Percentiles rank a stretch among this genome's conserved stretches.
Conservation (phyloP, 2,329 filamentous ascomycete genomes). For the Geosmithia flava region DNA sequence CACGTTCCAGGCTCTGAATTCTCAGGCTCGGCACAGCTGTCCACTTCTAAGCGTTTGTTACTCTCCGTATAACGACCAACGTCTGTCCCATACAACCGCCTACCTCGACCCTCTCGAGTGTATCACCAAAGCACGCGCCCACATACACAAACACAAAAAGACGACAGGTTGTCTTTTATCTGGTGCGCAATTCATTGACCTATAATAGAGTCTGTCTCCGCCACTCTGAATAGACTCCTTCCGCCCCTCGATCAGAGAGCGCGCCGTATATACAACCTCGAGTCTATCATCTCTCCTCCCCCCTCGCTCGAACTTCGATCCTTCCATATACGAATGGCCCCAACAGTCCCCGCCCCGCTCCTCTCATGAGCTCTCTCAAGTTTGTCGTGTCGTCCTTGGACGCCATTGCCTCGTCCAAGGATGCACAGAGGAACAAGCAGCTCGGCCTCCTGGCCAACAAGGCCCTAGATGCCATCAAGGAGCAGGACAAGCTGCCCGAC, state of each 20-base stretch:
- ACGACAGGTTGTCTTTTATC: neutral
- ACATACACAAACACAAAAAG: neutral
- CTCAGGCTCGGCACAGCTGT: neutral
- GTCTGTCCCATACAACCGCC: neutral
- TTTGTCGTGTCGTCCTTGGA: conserved; percentile 92
- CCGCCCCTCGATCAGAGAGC: neutral
- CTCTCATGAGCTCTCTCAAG: conserved; percentile 79
- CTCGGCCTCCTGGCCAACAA: conserved; percentile 70
- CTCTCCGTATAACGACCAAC: neutral
- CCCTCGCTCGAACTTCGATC: neutral
- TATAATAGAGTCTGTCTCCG: neutral
- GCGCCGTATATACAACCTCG: neutral
- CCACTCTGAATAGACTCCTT: too few relatives aligned
- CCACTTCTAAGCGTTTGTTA: neutral
- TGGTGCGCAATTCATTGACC: neutral
- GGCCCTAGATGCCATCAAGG: conserved; percentile 76
- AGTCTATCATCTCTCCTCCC: neutral
- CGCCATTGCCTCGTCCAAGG: conserved; percentile 81
- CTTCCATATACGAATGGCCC: conserved; percentile 27
- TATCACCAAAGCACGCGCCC: too few relatives aligned
- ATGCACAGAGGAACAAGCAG: conserved; percentile 77
- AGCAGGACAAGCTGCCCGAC: conserved; percentile 71
- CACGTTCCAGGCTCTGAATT: neutral
- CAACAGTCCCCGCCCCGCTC: conserved; percentile 27
- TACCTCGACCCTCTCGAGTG: too few relatives aligned